Evolutionary conservation across 371 early-diverging fungal genomes (phyloP).

Genomic region (Zopfochytrium polystomum): DNA sequence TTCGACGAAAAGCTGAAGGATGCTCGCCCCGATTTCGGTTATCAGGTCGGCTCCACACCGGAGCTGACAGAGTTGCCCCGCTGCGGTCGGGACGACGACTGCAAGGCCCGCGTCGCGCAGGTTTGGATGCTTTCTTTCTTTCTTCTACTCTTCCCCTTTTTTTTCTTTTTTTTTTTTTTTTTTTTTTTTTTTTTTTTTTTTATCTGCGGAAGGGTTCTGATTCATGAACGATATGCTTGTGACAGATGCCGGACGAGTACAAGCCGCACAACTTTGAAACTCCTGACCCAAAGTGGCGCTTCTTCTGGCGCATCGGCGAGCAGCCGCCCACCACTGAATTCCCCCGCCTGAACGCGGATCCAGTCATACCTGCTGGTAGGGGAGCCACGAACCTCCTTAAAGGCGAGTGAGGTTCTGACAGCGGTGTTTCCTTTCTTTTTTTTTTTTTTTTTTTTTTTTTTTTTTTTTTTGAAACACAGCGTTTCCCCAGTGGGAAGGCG

Average conservation of each 20-base stretch:
- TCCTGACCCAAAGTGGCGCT: constrained; percentile 70
- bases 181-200: no score
- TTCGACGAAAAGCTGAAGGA: constrained; percentile 57
- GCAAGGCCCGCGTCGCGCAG: constrained; percentile 50
- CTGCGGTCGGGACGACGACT: constrained; percentile 59
- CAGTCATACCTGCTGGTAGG: constrained; percentile 62
- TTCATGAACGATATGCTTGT: neutral
- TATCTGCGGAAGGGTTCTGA: no score
- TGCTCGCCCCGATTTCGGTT: constrained; percentile 55
- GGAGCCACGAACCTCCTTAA: no score
- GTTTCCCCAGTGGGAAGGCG: constrained; percentile 49
- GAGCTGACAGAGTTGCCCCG: constrained; percentile 62
- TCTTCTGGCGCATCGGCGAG: constrained; percentile 49
- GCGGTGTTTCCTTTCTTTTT: no score
- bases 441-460: no score
- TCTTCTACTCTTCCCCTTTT: no score
- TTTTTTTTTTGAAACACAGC: no score
- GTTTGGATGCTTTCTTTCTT: constrained; percentile 1
- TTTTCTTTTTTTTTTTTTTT: no score
- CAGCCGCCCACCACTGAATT: constrained; percentile 54
- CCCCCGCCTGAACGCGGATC: constrained; percentile 57
- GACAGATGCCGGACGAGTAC: constrained; percentile 33
- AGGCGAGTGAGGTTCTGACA: constrained; percentile 34
- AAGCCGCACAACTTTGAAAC: constrained; percentile 42
- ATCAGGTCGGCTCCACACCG: constrained; percentile 66